Percentiles rank a stretch among this genome's conserved stretches.
Conservation (phyloP, 805 yeast genomes). For the Zygotorulaspora florentina region DNA sequence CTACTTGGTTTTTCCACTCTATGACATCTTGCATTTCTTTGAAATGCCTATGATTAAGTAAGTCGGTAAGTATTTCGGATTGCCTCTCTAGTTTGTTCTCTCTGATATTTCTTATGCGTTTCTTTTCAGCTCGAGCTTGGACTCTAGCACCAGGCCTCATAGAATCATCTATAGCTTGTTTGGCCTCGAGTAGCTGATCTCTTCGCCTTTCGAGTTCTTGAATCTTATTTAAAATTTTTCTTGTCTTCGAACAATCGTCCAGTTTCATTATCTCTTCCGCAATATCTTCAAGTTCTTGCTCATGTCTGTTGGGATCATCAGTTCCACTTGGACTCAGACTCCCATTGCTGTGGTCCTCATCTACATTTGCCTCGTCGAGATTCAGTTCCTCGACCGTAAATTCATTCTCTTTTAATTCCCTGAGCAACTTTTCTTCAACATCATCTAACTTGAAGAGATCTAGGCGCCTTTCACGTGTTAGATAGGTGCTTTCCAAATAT, state of each 20-base stretch:
- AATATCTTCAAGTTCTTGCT: constrained; percentile 29
- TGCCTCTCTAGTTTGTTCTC: constrained; percentile 25
- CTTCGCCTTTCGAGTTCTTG: constrained; percentile 31
- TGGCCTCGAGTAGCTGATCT: constrained; percentile 22
- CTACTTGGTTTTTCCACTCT: constrained; percentile 28
- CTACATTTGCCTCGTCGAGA: constrained; percentile 1
- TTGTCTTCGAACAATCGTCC: constrained; percentile 35
- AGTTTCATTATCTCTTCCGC: constrained; percentile 37
- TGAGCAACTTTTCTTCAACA: constrained; percentile 41
- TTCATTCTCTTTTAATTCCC: constrained; percentile 38
- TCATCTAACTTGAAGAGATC: constrained; percentile 41
- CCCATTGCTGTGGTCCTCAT: background rate
- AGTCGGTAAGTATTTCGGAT: constrained; percentile 23
- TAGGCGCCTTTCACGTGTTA: constrained; percentile 54
- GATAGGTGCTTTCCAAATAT: constrained; percentile 41
- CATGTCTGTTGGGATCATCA: constrained; percentile 13
- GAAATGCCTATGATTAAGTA: constrained; percentile 24
- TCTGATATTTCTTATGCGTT: constrained; percentile 16
- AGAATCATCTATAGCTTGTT: constrained; percentile 14
- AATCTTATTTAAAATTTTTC: constrained; percentile 22
- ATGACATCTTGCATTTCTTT: constrained; percentile 22
- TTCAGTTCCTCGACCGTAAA: constrained; percentile 34
- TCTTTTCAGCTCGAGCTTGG: constrained; percentile 23
- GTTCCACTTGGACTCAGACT: constrained; percentile 12
- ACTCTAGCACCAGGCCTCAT: constrained; percentile 23